Base-by-base conservation (phyloP, 108 stramenopile species). In the Cyclotella atomus region DNA sequence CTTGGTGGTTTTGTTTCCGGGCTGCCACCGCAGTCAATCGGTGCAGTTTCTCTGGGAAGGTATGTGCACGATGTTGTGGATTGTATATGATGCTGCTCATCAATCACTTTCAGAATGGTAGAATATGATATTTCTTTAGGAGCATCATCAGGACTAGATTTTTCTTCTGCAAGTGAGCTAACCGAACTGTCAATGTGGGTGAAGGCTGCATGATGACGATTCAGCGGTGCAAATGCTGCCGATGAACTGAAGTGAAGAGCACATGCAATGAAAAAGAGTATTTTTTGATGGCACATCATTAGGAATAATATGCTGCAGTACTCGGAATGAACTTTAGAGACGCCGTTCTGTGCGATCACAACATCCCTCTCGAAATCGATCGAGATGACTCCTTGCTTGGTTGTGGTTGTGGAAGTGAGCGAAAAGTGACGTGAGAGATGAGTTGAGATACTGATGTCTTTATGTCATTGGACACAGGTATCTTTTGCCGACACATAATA, bases 21-120 rank as follows among this genome's bases (percentile, higher is more conserved):
- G 14, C 16, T 3, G 20, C 4, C 1, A 30, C 15, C 23, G 46
- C 0, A 5, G 29, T 50, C 30, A n/a, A 25, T 30, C n/a, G 35
- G 3, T 25, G 34, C 45, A 62, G 32, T 52, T 61, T 79, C 78
- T 30, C 20, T 34, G 6, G 65, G 65, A 33, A 79, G 78, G 25
- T 72, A 79, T 0, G 78, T 23, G 23, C 78, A 79, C 16, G 65
- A 59, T n/a, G 59, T 12, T 2, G 43, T 49, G 17, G 70, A 38
- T 21, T 71, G 68, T 21, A 38, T 65, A 44, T 62, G 36, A 41
- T 79, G 78, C 17, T 28, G 57, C 30, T 71, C 78, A 54, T 79
- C 78, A 53, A 79, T 46, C 2, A 45, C 78, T 54, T 68, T 68
- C 5, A 79, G 65, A 6, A 79, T 71, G 8, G 78, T 29, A 44